phyloP scores from a whole-genome alignment of 768 basidiomycete species.

The Leucocoprinus sp. region DNA sequence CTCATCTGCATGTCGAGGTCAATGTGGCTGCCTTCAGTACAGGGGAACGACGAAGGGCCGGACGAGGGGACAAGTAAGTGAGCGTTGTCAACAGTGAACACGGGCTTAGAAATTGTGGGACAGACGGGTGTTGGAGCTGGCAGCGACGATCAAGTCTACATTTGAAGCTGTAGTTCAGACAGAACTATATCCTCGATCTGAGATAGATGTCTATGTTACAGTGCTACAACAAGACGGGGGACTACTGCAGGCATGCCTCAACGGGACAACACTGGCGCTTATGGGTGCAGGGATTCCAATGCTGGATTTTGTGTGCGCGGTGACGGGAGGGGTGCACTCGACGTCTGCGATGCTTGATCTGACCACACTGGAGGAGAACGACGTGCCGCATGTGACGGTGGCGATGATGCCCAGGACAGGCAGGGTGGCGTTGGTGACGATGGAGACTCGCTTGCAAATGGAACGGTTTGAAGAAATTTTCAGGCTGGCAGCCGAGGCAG shows the following conservation, averaged over 20 bases:
- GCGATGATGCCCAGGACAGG: slow-evolving; percentile 85
- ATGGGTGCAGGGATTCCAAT: slow-evolving; percentile 87
- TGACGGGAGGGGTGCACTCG: slow-evolving; percentile 82
- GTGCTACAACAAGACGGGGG: slow-evolving; percentile 93
- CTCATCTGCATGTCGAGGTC: slow-evolving; percentile 84
- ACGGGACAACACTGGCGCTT: slow-evolving; percentile 89
- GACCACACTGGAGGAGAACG: slow-evolving; percentile 82
- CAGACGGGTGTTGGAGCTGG: slow-evolving; percentile 84
- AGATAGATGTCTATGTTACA: slow-evolving; percentile 92
- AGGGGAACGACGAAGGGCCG: slow-evolving; percentile 67
- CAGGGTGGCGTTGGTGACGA: slow-evolving; percentile 79
- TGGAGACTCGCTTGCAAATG: slow-evolving; percentile 92
- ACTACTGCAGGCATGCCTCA: slow-evolving; percentile 84
- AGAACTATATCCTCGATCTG: slow-evolving; percentile 84
- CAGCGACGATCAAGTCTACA: slow-evolving; percentile 81
- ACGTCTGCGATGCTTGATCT: slow-evolving; percentile 81
- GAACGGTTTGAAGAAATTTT: slow-evolving; percentile 91
- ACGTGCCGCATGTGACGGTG: slow-evolving; percentile 81
- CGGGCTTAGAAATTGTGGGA: slow-evolving; percentile 4
- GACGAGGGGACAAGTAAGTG: slow-evolving; percentile 80
- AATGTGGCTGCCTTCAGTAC: slow-evolving; percentile 83
- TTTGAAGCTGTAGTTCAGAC: slow-evolving; percentile 95
- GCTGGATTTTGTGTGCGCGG: slow-evolving; percentile 83
- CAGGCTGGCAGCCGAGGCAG: slow-evolving; percentile 67
- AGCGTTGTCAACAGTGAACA: neutral